A percentile compares a stretch with the other conserved stretches of the same genome.
Conservation (phyloP, 495 filamentous ascomycete species). For the Penicillium cinerascens region DNA sequence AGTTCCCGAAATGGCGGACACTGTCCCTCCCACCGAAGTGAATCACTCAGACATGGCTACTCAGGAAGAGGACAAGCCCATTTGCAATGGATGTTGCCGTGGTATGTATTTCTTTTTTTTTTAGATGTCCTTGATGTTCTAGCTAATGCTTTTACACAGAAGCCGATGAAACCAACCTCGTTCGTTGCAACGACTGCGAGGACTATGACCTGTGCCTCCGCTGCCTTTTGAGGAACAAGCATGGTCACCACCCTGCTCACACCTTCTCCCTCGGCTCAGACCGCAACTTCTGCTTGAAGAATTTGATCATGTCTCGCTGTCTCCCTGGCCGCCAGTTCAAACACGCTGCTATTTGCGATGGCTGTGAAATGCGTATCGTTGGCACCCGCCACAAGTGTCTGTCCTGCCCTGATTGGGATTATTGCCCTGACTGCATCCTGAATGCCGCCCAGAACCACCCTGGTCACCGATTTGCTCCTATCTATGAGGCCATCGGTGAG, state of each 20-base stretch:
- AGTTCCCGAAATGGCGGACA: slow-evolving; percentile 5
- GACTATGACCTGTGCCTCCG: slow-evolving; percentile 88
- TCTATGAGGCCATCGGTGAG: slow-evolving; percentile 74
- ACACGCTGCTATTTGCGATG: slow-evolving; percentile 91
- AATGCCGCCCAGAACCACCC: slow-evolving; percentile 67
- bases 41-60: slow-evolving; percentile 3
- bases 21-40: background rate
- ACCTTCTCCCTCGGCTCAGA: slow-evolving; percentile 54
- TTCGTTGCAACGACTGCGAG: slow-evolving; percentile 79
- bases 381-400: slow-evolving; percentile 97
- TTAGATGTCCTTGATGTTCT: background rate
- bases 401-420: slow-evolving; percentile 97
- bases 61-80: slow-evolving; percentile 54
- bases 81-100: slow-evolving; percentile 88
- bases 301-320: slow-evolving; percentile 56
- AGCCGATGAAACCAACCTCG: slow-evolving; percentile 69
- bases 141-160: slow-evolving; percentile 41
- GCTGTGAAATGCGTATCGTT: slow-evolving; percentile 83
- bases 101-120: slow-evolving; percentile 44
- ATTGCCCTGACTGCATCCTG: slow-evolving; percentile 74
- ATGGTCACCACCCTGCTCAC: slow-evolving; percentile 93
- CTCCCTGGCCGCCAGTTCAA: slow-evolving; percentile 74
- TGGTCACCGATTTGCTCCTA: slow-evolving; percentile 82
- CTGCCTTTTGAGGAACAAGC: slow-evolving; percentile 71
- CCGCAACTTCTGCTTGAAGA: slow-evolving; percentile 37